A percentile compares a stretch with the other conserved stretches of the same genome.
Evolutionary conservation across 2,329 filamentous ascomycete genomes (phyloP).

Genomic region (Allantophomopsis cytisporea): DNA sequence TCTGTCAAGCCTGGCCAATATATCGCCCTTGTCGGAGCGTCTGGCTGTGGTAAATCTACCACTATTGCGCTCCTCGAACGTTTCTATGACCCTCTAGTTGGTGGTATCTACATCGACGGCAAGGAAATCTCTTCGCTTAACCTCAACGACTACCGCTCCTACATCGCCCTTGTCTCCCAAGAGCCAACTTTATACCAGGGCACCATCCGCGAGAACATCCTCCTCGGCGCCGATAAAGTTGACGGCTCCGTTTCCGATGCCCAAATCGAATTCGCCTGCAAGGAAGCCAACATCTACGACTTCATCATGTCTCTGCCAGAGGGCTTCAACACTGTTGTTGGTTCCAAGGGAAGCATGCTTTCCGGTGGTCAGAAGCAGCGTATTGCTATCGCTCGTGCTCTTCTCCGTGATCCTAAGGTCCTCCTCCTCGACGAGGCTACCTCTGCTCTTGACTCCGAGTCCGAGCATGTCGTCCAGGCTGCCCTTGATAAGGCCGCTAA

Average conservation of each 20-base stretch:
- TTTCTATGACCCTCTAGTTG: conserved; percentile 81
- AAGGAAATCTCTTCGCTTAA: conserved; percentile 71
- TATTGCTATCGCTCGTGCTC: conserved; percentile 75
- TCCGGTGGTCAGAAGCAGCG: conserved; percentile 92
- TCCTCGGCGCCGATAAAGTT: conserved; percentile 58
- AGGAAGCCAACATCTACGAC: conserved; percentile 85
- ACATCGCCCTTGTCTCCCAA: conserved; percentile 80
- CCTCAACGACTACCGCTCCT: conserved; percentile 71
- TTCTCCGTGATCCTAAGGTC: conserved; percentile 84
- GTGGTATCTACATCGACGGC: conserved; percentile 70
- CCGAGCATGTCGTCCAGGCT: conserved; percentile 67
- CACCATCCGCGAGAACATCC: conserved; percentile 79
- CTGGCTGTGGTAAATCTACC: conserved; percentile 87
- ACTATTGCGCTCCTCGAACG: conserved; percentile 86
- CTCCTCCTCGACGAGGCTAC: conserved; percentile 76
- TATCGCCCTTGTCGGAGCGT: conserved; percentile 83
- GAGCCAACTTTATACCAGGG: conserved; percentile 93
- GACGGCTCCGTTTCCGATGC: conserved; percentile 48
- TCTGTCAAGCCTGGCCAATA: conserved; percentile 66
- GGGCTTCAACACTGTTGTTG: conserved; percentile 74
- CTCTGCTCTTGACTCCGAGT: conserved; percentile 61
- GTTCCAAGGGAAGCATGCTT: conserved; percentile 72
- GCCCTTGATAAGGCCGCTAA: conserved; percentile 72
- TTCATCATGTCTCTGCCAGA: conserved; percentile 80
- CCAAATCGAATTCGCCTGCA: conserved; percentile 64